These are phyloP conservation scores for Triangularia setosa DNA, from an alignment of 2,329 filamentous ascomycete genomes.

Conservation along the genomic window DNA sequence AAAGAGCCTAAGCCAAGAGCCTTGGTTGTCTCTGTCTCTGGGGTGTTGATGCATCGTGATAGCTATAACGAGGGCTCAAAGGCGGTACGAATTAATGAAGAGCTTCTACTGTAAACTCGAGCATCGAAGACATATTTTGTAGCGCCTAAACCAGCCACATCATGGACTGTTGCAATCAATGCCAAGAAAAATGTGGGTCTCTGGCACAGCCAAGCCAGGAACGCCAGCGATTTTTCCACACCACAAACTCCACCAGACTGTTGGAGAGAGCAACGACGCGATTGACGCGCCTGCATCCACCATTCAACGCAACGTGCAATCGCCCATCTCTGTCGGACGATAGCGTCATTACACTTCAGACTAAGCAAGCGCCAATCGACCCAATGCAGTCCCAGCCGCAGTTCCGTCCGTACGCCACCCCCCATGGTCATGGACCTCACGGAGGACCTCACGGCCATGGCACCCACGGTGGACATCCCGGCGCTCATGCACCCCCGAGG, in stretches of 20 bases:
- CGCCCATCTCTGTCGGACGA: slow-evolving; percentile 6
- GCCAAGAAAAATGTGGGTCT: background rate
- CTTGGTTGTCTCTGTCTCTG: too few relatives aligned
- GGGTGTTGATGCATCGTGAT: too few relatives aligned
- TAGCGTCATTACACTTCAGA: background rate
- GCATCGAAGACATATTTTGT: background rate
- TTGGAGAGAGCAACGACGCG: slow-evolving; percentile 23
- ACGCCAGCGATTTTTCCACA: background rate
- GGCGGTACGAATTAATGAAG: background rate
- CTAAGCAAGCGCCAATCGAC: background rate
- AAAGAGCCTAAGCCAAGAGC: background rate
- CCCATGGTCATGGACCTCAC: background rate
- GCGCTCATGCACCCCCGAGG: slow-evolving; percentile 20
- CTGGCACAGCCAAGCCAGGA: background rate
- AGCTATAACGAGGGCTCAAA: too few relatives aligned
- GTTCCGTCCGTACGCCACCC: slow-evolving; percentile 23
- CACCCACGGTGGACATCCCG: background rate
- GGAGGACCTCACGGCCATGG: background rate
- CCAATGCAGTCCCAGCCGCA: slow-evolving; percentile 26
- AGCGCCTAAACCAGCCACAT: too few relatives aligned
- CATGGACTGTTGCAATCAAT: background rate
- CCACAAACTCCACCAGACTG: slow-evolving; percentile 18
- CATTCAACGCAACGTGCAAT: background rate
- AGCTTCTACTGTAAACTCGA: background rate
- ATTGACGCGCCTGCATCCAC: slow-evolving; percentile 23